Conservation (phyloP, 768 basidiomycete genomes). For the Leccinum ochraceum region DNA sequence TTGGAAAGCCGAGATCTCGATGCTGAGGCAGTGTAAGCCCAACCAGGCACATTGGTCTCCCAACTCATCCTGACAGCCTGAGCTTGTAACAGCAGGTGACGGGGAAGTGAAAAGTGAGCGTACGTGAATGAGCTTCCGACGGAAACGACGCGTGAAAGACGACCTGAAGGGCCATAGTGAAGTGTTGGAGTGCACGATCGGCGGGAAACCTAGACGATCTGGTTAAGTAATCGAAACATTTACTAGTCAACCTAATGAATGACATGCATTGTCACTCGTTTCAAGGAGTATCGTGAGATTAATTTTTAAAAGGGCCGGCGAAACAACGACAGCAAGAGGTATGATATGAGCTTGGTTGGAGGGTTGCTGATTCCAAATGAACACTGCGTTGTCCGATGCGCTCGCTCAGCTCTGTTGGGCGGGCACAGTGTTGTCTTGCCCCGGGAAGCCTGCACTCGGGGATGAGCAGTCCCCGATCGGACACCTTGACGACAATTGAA, state of each 20-base stretch:
- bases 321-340: background rate
- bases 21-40: constrained; percentile 18
- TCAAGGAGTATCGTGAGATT: constrained; percentile 11
- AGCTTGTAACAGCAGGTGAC: background rate
- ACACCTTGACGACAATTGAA: constrained; percentile 13
- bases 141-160: background rate
- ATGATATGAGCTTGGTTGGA: background rate
- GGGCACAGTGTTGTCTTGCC: background rate
- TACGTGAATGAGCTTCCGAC: background rate
- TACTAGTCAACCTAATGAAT: background rate
- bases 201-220: background rate
- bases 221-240: constrained; percentile 13
- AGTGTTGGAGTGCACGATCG: constrained; percentile 6
- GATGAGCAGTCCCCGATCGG: background rate
- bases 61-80: constrained; percentile 15
- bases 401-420: constrained; percentile 19
- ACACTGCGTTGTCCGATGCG: constrained; percentile 15
- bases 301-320: constrained; percentile 10
- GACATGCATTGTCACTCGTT: constrained; percentile 11
- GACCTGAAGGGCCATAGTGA: background rate
- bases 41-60: constrained; percentile 23
- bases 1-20: constrained; percentile 22
- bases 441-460: background rate
- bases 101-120: constrained; percentile 2
- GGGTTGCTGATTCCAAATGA: constrained; percentile 3